Conservation (phyloP, 2,329 filamentous ascomycete genomes). For the Colletotrichum sansevieriae region DNA sequence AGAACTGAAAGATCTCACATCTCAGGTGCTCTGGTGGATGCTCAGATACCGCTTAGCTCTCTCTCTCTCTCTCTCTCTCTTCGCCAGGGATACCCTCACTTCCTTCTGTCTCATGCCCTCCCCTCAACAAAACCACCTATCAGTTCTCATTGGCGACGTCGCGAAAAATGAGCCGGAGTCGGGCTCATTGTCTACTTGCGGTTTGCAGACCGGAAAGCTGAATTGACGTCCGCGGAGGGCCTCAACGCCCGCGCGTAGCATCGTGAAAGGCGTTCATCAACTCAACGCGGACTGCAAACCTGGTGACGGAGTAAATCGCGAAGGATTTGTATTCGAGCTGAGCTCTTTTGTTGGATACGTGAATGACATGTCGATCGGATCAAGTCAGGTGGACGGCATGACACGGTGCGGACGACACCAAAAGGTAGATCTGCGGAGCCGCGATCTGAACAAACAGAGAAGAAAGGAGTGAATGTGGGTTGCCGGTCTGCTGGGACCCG, state of each 20-base stretch:
- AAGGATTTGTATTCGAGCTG: neutral
- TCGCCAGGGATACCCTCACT: slow-evolving; percentile 31
- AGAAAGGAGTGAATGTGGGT: slow-evolving; percentile 12
- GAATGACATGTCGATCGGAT: slow-evolving; percentile 22
- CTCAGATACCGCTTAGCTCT: slow-evolving; percentile 27
- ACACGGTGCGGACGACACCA: neutral
- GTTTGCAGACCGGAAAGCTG: neutral
- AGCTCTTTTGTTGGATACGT: neutral
- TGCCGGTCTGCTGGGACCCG: slow-evolving; percentile 29
- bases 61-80: neutral
- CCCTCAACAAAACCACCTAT: slow-evolving; percentile 20
- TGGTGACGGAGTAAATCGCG: neutral
- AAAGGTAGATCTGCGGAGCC: slow-evolving; percentile 33
- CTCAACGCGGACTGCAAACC: neutral
- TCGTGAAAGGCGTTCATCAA: neutral
- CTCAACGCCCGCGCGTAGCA: neutral
- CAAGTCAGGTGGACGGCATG: slow-evolving; percentile 12
- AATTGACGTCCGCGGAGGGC: neutral
- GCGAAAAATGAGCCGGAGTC: slow-evolving; percentile 2
- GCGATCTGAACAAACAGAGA: slow-evolving; percentile 27
- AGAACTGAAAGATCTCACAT: slow-evolving; percentile 29
- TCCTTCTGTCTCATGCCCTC: slow-evolving; percentile 25
- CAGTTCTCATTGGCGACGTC: slow-evolving; percentile 32
- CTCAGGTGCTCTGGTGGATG: slow-evolving; percentile 30
- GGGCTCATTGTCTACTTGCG: neutral